A percentile compares a stretch with the other conserved stretches of the same genome.
These are phyloP conservation scores for Mortierella sp. DNA, from an alignment of 371 early-diverging fungal species.

Conservation along the genomic window DNA sequence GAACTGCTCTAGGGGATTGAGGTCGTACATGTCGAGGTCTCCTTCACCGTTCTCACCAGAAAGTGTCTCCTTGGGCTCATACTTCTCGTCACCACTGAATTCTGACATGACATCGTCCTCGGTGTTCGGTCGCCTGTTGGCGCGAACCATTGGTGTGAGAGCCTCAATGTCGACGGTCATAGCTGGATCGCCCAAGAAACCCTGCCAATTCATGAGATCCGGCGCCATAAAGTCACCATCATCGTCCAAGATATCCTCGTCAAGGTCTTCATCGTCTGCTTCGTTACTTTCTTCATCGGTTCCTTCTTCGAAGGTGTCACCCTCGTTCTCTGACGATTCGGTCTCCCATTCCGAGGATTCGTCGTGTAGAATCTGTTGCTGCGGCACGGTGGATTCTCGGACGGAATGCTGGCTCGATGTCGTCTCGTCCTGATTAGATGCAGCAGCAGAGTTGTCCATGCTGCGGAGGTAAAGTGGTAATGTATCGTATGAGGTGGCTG, in stretches of 20 bases:
- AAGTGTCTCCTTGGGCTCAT: conserved; percentile 16
- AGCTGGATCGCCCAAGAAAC: not conserved
- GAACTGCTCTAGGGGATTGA: not conserved
- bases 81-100: conserved; percentile 53
- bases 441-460: conserved; percentile 9
- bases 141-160: conserved; percentile 15
- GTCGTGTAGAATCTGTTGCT: no score
- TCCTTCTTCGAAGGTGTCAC: not conserved
- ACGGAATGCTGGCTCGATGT: not conserved
- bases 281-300: not conserved
- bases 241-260: conserved; percentile 1
- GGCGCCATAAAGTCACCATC: not conserved
- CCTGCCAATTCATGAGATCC: not conserved
- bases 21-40: conserved; percentile 35
- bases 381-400: no score
- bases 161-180: conserved; percentile 10
- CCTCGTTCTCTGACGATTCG: conserved; percentile 18
- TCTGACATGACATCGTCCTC: conserved; percentile 44
- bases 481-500: no score
- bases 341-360: conserved; percentile 39
- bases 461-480: not conserved
- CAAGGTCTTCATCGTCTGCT: not conserved
- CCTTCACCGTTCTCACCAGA: conserved; percentile 25
- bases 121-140: conserved; percentile 11
- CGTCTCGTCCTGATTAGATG: not conserved